Evolutionary conservation across 495 filamentous ascomycete species (phyloP), one percentile per base, ranked within the genome.

Genomic region (Aspergillus mulundensis): DNA sequence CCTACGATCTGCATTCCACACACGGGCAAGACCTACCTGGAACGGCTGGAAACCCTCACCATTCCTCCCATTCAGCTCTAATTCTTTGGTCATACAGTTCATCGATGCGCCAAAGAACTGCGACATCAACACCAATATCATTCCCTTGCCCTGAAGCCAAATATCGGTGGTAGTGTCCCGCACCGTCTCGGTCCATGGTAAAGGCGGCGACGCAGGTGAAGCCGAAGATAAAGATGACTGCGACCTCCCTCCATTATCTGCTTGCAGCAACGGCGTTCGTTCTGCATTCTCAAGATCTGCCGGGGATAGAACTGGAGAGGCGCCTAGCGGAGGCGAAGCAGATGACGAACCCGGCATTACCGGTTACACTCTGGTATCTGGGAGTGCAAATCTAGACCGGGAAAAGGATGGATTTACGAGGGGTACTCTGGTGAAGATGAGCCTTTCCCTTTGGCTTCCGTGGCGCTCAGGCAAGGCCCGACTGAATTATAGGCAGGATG

Each of bases 61-160:
- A 62, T 76, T 57, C 45, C 74, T 73, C 30, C 82, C 90, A 54
- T 87, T 81, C 4, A 86, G 77, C 64, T 95, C 91, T 42, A 97
- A 72, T 1, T 95, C 64, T 38, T 93, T 80, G 0, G 91, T 89
- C 21, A 85, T 82, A 7, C 95, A 80, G 66, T 93, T 95, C 94
- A 98, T 98, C 43, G 89, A 70, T 0, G 87, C 85, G 0, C 88
- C 91, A 61, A 96, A 97, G 34, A 95, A 72, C 72, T 96, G 91
- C 10, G 91, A 80, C 20, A 85, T 25, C 16, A 90, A 68, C 32
- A 98, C 86, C 19, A 93, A 71, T 18, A 87, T 76, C 46, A 92
- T 77, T 1, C 88, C 87, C 58, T 88, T 88, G 62, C 95, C 91
- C 50, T 77, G 77, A 4, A 70, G 21, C 80, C 79, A 83, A 44